Evolutionary conservation across 805 yeast species (phyloP).

Genomic region (Hemisphaericaspora nanyangensis): DNA sequence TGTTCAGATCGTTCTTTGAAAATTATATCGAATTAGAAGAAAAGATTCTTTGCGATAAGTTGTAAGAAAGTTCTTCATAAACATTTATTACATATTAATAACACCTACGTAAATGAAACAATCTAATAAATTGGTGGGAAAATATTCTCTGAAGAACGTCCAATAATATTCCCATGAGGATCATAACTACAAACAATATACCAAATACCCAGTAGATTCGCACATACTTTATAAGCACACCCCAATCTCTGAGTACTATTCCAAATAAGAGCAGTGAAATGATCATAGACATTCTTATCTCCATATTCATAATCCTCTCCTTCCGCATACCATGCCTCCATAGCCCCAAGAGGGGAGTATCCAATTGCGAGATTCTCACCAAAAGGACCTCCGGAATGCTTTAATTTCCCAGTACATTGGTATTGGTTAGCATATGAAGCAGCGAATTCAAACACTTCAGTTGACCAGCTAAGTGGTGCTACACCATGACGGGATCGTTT

Average conservation of each 20-base stretch:
- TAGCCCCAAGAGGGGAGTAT: conserved; percentile 28
- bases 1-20: conserved; percentile 62
- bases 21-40: conserved; percentile 26
- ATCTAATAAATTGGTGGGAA: conserved; percentile 14
- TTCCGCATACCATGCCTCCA: conserved; percentile 40
- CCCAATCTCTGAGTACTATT: conserved; percentile 28
- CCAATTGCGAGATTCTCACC: conserved; percentile 42
- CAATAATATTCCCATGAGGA: conserved; percentile 29
- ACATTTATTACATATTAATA: background rate
- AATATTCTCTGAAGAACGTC: conserved; percentile 20
- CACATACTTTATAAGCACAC: conserved; percentile 32
- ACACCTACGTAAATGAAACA: background rate
- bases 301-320: conserved; percentile 27
- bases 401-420: conserved; percentile 31
- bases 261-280: conserved; percentile 40
- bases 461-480: conserved; percentile 29
- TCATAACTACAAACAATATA: conserved; percentile 38
- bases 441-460: conserved; percentile 27
- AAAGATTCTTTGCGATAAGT: conserved; percentile 20
- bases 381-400: conserved; percentile 32
- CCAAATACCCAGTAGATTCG: conserved; percentile 22
- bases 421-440: conserved; percentile 26
- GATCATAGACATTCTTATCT: conserved; percentile 25
- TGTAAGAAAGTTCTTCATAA: background rate
- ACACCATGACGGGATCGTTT: conserved; percentile 29